A percentile compares a stretch with the other conserved stretches of the same genome.
Evolutionary conservation across 257 asterid genomes (phyloP).

Genomic region (Ilex asprella): DNA sequence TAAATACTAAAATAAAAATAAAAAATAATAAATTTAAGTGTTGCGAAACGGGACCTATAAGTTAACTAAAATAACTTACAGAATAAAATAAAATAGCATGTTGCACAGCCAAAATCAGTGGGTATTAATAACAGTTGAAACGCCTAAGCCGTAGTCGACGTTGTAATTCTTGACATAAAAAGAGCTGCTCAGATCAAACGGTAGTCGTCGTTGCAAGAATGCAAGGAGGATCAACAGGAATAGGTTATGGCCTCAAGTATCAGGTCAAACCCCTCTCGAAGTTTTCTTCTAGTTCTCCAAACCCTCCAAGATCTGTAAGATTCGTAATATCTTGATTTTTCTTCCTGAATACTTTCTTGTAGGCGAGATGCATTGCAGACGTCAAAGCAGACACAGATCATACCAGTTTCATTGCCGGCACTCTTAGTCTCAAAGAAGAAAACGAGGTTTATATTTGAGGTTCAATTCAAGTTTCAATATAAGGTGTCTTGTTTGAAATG

Average conservation of each 20-base stretch:
- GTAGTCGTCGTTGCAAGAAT: slow-evolving; percentile 12
- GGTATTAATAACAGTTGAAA: no score
- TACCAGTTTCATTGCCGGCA: slow-evolving; percentile 83
- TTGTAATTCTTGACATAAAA: no score
- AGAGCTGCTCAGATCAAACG: no score
- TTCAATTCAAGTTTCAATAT: slow-evolving; percentile 22
- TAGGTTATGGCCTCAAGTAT: slow-evolving; percentile 92
- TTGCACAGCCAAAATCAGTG: no score
- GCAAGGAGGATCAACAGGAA: slow-evolving; percentile 89
- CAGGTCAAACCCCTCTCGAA: slow-evolving; percentile 41
- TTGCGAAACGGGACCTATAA: no score
- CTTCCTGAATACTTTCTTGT: slow-evolving; percentile 3
- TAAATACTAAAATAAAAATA: no score
- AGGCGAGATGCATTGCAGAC: slow-evolving; percentile 97
- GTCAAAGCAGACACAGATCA: slow-evolving; percentile 98
- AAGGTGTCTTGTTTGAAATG: slow-evolving; percentile 80
- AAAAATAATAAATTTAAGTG: no score
- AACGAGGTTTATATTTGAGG: slow-evolving; percentile 55
- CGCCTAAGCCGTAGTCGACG: no score
- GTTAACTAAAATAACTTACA: no score
- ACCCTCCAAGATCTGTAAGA: no score
- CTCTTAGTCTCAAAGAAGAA: slow-evolving; percentile 92
- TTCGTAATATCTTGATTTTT: not conserved
- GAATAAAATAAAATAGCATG: no score
- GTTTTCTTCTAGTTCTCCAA: no score